Base-by-base conservation (phyloP, 2,329 filamentous ascomycete species). In the Fusarium musae region DNA sequence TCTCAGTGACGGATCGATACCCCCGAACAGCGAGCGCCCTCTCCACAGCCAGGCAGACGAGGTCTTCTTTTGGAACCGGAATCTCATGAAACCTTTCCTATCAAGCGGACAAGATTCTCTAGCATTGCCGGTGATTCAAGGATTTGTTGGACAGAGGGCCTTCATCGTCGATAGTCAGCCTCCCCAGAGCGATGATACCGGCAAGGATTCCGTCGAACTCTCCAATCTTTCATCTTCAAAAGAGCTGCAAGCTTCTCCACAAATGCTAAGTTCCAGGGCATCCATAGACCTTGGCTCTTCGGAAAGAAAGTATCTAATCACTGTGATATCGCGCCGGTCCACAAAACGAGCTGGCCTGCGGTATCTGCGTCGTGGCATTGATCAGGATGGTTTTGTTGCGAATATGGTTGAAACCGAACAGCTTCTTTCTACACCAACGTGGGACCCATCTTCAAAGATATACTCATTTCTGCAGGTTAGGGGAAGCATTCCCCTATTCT, bases 401-500 rank as follows among this genome's bases (percentile, higher is more conserved):
- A 99, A 99, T 78, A 91, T 88, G 34, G 96, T 98, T 26, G 96
- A 99, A 83, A 97, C 96, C 0, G 96, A 99, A 80, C 96, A 99
- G 81, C 92, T 99, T 15, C 86, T 99, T 6, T 96, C 94, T 0
- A 88, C 89, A 1, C 85, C 90, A 4, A 86, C 87, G 2, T 95
- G 93, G 90, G 87, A 90, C 23, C 79, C 87, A 0, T 83, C 86
- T 1, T 85, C 82, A 5, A 93, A 90, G 74, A 86, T 92, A 5
- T 93, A 94, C 80, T 97, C 95, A 0, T 97, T 97, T 76, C 84
- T 97, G 7, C 96, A 99, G 80, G 86, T 95, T 30, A 90, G 96
- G 72, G 96, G 95, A 11, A 98, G 95, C 28, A 97, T 98, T 72
- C 96, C 96, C 0, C 83, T 98, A 0, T 98, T 96, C 84, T 99